Evolutionary conservation across 176 grass and related monocot genomes (phyloP), one percentile per base, ranked within the genome.

Genomic region (Oryza longistaminata): DNA sequence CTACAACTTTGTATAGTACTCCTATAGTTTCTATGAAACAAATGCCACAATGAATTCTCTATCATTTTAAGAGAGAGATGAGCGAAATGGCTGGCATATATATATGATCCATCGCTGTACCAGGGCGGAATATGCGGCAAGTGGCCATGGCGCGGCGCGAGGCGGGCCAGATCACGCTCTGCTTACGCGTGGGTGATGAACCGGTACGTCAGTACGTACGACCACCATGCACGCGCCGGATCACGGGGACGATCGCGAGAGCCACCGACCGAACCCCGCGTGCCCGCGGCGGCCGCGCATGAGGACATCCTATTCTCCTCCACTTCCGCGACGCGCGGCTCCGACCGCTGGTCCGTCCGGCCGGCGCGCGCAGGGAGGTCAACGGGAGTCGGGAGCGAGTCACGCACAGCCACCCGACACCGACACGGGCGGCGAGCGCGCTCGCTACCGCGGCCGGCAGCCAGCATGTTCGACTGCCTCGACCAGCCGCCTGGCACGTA

Each of bases 241-340:
- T 25, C 76, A 77, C 75, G 76, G 60, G 75, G 53, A 68, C 43
- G 64, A 68, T 68, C 64, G 44, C 25, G 25, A 49, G 43, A 66
- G 33, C 62, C 40, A 19, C 37, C 61, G 55, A 78, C 24, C 6
- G 49, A 49, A 49, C 46, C n/a, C 1, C 13, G 31, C 74, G 73
- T 27, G 42, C 71, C 5, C 52, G 52, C 17, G 52, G 43, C 45
- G 45, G 21, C 14, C 49, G 31, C 58, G n/a, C 58, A 2, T 4
- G 9, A 5, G 53, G 53, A 58, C 64, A 44, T 11, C 35, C 17
- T 27, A 17, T 8, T 9, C 35, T 7, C 10, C 7, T 25, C 11
- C 22, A n/a, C 19, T 34, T 62, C 31, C 10, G 50, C 50, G 50
- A 55, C 50, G 16, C 50, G 14, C 16, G 1, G 14, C 16, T 55